These are phyloP conservation scores for Naematelia encephala DNA, from an alignment of 768 basidiomycete species.

Conservation along the genomic window DNA sequence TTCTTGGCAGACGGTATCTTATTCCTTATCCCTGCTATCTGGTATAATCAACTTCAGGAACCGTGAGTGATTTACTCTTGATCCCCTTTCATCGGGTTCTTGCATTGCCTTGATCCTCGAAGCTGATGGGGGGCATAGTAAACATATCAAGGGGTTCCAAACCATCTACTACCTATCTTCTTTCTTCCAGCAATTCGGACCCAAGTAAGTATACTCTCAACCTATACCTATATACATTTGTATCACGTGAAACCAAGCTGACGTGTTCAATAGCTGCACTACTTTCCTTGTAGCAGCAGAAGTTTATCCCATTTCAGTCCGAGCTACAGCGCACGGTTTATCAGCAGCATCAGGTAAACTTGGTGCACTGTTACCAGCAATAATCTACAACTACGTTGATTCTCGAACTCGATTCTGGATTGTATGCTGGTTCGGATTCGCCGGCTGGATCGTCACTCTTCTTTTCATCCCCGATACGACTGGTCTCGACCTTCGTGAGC, in stretches of 20 bases:
- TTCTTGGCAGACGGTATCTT: conserved; percentile 49
- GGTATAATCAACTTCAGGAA: not conserved
- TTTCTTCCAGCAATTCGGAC: conserved; percentile 53
- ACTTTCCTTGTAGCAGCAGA: conserved; percentile 54
- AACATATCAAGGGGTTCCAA: conserved; percentile 52
- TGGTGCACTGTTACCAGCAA: conserved; percentile 52
- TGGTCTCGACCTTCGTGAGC: conserved; percentile 53
- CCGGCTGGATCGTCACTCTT: conserved; percentile 36
- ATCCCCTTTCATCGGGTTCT: not conserved
- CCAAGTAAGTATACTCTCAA: conserved; percentile 23
- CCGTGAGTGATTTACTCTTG: too few relatives aligned
- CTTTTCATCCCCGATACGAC: conserved; percentile 53
- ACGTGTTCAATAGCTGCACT: conserved; percentile 40
- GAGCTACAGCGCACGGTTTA: conserved; percentile 53
- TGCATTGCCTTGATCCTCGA: not conserved
- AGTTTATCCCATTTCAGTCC: conserved; percentile 53
- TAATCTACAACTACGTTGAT: conserved; percentile 52
- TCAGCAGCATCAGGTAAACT: conserved; percentile 52
- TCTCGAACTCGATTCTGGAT: conserved; percentile 50
- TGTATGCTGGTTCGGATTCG: conserved; percentile 52
- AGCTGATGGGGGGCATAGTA: too few relatives aligned
- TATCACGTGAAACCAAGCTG: conserved; percentile 1
- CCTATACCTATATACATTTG: not conserved
- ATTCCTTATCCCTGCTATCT: conserved; percentile 42
- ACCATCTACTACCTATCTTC: conserved; percentile 51